Percentiles rank a stretch among this genome's conserved stretches.
Evolutionary conservation across 768 basidiomycete genomes (phyloP).

Genomic region (Sporobolomyces pararoseus): DNA sequence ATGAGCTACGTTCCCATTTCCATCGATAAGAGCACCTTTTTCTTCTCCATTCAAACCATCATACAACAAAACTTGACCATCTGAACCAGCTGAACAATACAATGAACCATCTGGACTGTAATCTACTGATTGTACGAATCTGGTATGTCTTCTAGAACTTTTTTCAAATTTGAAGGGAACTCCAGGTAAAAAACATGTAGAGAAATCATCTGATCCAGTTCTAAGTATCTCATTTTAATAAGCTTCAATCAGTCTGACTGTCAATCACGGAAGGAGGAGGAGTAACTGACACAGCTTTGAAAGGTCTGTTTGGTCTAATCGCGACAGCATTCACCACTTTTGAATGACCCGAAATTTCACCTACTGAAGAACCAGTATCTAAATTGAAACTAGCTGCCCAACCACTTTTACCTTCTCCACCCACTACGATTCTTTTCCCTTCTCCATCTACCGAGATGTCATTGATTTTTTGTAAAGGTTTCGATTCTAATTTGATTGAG

Average conservation of each 20-base stretch:
- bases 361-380: constrained; percentile 57
- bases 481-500: constrained; percentile 51
- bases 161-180: constrained; percentile 74
- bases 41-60: constrained; percentile 88
- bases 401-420: constrained; percentile 69
- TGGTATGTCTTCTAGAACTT: constrained; percentile 62
- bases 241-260: too few species aligned
- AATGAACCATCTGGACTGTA: constrained; percentile 74
- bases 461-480: constrained; percentile 52
- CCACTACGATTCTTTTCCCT: constrained; percentile 86
- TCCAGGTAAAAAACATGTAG: constrained; percentile 46
- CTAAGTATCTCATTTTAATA: background rate
- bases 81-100: constrained; percentile 90
- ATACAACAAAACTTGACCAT: constrained; percentile 81
- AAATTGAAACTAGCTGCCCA: constrained; percentile 50
- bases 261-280: background rate
- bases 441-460: constrained; percentile 96
- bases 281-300: constrained; percentile 32
- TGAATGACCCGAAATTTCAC: constrained; percentile 82
- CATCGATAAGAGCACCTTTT: constrained; percentile 57
- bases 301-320: constrained; percentile 25
- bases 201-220: constrained; percentile 39
- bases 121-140: constrained; percentile 85
- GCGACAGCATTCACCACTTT: constrained; percentile 56
- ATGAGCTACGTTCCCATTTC: constrained; percentile 8